These are phyloP conservation scores for Globisporangium nagaii DNA, from an alignment of 352 stramenopile genomes.

Conservation along the genomic window DNA sequence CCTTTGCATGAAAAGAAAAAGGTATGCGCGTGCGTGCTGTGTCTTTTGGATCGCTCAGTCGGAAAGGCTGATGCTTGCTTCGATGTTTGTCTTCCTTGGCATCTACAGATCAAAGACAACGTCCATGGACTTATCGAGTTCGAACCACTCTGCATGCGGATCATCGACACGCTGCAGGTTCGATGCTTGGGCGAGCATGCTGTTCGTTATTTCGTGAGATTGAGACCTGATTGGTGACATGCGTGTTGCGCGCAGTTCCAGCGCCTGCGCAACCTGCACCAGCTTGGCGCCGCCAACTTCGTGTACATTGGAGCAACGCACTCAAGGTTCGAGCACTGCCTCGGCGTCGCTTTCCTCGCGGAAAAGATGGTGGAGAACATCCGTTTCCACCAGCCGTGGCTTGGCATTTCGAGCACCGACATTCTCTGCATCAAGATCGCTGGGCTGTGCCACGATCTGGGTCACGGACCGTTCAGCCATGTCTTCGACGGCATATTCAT, in stretches of 20 bases:
- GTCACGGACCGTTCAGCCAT: slow-evolving; percentile 78
- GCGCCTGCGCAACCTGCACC: slow-evolving; percentile 90
- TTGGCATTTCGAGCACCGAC: slow-evolving; percentile 77
- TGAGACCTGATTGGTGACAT: neutral
- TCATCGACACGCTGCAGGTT: slow-evolving; percentile 79
- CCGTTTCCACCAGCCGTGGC: slow-evolving; percentile 72
- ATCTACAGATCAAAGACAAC: slow-evolving; percentile 74
- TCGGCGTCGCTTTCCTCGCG: slow-evolving; percentile 94
- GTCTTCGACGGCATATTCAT: slow-evolving; percentile 78
- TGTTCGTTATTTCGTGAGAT: too few species aligned
- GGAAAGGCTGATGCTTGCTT: too few species aligned
- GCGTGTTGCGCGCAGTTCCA: slow-evolving; percentile 71
- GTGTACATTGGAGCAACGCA: slow-evolving; percentile 88
- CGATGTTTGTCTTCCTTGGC: too few species aligned
- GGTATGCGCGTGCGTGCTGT: slow-evolving; percentile 14
- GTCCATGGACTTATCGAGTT: slow-evolving; percentile 74
- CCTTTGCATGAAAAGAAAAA: slow-evolving; percentile 46
- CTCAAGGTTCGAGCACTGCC: slow-evolving; percentile 78
- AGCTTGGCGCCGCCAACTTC: slow-evolving; percentile 88
- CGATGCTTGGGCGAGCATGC: too few species aligned
- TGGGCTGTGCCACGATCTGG: slow-evolving; percentile 74
- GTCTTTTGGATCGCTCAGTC: neutral
- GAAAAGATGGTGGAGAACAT: slow-evolving; percentile 85
- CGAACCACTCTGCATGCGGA: slow-evolving; percentile 74
- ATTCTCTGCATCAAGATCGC: slow-evolving; percentile 77